Base-by-base conservation (phyloP, 1,139 yeast species). In the Yamadazyma pseudoaaseri region DNA sequence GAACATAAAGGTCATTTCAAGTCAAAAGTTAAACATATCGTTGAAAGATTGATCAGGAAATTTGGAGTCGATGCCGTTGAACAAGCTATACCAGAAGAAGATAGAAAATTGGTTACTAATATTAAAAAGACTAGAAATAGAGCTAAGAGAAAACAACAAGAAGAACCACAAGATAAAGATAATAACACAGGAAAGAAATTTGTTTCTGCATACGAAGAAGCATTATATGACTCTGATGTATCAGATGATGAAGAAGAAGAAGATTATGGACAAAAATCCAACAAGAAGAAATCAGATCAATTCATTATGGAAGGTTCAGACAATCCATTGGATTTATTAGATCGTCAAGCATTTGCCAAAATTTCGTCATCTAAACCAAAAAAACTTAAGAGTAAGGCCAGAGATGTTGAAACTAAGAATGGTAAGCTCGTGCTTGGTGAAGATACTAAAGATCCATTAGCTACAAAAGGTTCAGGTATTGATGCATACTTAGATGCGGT, bases 1-100 rank as follows among this genome's bases (percentile, higher is more conserved):
- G 97, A 89, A 57, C 97, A 90, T 62, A 86, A 86, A 52, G 95
- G 95, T 26, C 96, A 89, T 54, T 90, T 94, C 73, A 87, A 86
- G 57, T 76, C 89, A 18, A 90, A 86, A 60, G 94, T 92, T 27
- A 87, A 87, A 65, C 97, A 92, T 53, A 84, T 92, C 41, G 70
- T 92, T 43, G 98, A 92, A 68, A 78, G 98, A 52, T 69, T 92
- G 52, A 77, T 92, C 36, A 79, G 98, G 58, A 81, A 89, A 52
- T 89, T 86, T 54, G 97, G 98, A 12, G 75, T 78, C 44, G 97
- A 89, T 24, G 75, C 68, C 24, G 76, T 92, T 37, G 96, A 85
- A 53, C 66, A 66, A 34, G 78, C 79, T 33, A 89, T 92, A 62
- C 99, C 99, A 11, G 96, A 66, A 56, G 90, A 81, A 37, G 97